A percentile compares a stretch with the other conserved stretches of the same genome.
Evolutionary conservation across 495 filamentous ascomycete species (phyloP).

Genomic region (Hypoxylon trugodes): DNA sequence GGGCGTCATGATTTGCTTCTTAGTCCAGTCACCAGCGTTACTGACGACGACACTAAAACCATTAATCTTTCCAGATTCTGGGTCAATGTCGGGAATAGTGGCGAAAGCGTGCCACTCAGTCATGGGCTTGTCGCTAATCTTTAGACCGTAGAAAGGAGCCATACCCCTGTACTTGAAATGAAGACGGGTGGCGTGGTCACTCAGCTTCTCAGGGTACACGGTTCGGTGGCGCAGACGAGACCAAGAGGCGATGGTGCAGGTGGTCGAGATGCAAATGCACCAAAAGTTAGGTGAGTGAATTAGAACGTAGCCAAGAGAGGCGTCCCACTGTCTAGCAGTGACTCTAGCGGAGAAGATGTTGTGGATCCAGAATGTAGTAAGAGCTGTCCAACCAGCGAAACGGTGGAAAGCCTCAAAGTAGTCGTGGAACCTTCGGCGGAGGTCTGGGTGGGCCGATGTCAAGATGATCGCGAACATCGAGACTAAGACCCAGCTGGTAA

Average conservation of each 20-base stretch:
- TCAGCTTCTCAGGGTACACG: conserved; percentile 70
- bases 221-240: conserved; percentile 66
- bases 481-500: conserved; percentile 55
- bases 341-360: conserved; percentile 66
- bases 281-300: conserved; percentile 70
- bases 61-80: conserved; percentile 55
- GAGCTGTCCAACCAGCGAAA: conserved; percentile 69
- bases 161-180: conserved; percentile 69
- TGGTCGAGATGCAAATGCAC: conserved; percentile 68
- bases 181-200: conserved; percentile 74
- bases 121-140: conserved; percentile 66
- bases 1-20: conserved; percentile 66
- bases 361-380: conserved; percentile 71
- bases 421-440: conserved; percentile 67
- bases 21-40: conserved; percentile 88
- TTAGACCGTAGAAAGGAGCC: conserved; percentile 59
- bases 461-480: conserved; percentile 51
- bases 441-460: conserved; percentile 57
- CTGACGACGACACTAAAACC: conserved; percentile 78
- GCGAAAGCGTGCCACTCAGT: conserved; percentile 86
- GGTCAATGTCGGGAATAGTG: conserved; percentile 65
- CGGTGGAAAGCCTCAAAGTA: conserved; percentile 73
- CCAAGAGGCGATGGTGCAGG: conserved; percentile 73
- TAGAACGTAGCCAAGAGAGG: conserved; percentile 53
- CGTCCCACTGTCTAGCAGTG: conserved; percentile 60